Evolutionary conservation across 2,329 filamentous ascomycete genomes (phyloP), one percentile per base, ranked within the genome.

Genomic region (Trichoderma hamatum): DNA sequence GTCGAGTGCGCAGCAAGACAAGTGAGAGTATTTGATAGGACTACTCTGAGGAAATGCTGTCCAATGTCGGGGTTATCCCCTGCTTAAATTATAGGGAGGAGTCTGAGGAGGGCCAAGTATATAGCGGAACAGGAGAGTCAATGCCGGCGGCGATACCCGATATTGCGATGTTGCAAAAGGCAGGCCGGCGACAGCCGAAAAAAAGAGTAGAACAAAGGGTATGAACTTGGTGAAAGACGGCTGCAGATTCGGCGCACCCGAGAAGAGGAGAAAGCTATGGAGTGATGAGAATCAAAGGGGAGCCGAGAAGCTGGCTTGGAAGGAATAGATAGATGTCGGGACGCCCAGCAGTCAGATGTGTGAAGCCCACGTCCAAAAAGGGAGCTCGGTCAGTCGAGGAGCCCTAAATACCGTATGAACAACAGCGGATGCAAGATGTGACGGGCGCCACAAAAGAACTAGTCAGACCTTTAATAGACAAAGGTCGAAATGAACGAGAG

Each of bases 91-190:
- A 59, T 67, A 59, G 39, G 66, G 66, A 62, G 67, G 36, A 68
- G 52, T 32, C 36, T 64, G 51, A 46, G 49, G 10, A 63, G 39
- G 32, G 28, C 54, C 52, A 69, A 59, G 36, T 32, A 51, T 43
- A 58, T 51, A 51, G 67, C 65, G 56, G 34, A 43, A 59, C 26
- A 55, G 65, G 65, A 59, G 46, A 67, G 19, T 49, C 54, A 65
- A 59, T 60, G 67, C 67, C 32, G 49, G 55, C 67, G 61, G 67
- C 67, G 61, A 69, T 61, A 55, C 54, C 67, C 67, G 67, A 69
- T 63, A 58, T 63, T 65, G 60, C 60, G 56, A 63, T 51, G 52
- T 43, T 39, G 49, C 30, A 54, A 46, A 39, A 54, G 52, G 36
- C 36, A 61, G n/a, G 28, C 32, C 54, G 61, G 67, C 61, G 61